Percentiles rank a stretch among this genome's conserved stretches.
phyloP scores from a whole-genome alignment of 495 filamentous ascomycete species.

The Hypoxylon subgilvum region DNA sequence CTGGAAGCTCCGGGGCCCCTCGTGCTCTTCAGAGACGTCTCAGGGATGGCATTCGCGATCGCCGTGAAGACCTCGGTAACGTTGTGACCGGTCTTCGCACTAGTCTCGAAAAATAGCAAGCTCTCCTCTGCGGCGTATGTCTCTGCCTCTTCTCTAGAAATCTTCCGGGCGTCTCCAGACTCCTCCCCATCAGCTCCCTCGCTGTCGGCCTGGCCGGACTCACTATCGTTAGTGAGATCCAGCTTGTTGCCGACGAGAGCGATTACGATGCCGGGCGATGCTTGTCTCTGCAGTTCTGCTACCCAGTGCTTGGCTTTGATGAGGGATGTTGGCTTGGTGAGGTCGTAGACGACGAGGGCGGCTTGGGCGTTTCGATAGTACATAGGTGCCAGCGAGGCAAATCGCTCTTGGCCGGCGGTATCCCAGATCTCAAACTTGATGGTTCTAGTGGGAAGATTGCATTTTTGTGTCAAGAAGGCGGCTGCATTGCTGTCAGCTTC shows the following conservation, averaged over 20 bases:
- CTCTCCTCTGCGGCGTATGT: conserved; percentile 93
- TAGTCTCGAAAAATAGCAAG: conserved; percentile 95
- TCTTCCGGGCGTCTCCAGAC: conserved; percentile 81
- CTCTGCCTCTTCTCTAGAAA: conserved; percentile 86
- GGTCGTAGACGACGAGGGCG: conserved; percentile 98
- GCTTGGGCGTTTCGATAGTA: conserved; percentile 99
- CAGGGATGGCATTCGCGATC: conserved; percentile 96
- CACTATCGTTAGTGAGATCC: conserved; percentile 73
- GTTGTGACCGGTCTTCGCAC: conserved; percentile 92
- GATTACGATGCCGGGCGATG: conserved; percentile 97
- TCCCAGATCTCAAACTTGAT: conserved; percentile 99
- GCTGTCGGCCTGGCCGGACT: conserved; percentile 48
- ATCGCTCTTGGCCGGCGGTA: conserved; percentile 97
- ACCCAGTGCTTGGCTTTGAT: conserved; percentile 99
- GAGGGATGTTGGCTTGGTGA: conserved; percentile 94
- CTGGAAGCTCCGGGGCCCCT: conserved; percentile 69
- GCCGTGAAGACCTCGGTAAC: conserved; percentile 96
- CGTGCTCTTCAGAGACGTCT: conserved; percentile 89
- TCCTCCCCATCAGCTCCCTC: conserved; percentile 63
- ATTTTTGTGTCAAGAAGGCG: conserved; percentile 98
- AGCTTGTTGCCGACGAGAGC: conserved; percentile 97
- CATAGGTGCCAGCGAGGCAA: conserved; percentile 96
- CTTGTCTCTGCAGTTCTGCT: conserved; percentile 94
- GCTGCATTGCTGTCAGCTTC: conserved; percentile 58
- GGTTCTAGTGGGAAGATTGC: conserved; percentile 89